These are phyloP conservation scores for Paecilomyces dactylethromorphus DNA, from an alignment of 2,329 filamentous ascomycete genomes.

Conservation along the genomic window DNA sequence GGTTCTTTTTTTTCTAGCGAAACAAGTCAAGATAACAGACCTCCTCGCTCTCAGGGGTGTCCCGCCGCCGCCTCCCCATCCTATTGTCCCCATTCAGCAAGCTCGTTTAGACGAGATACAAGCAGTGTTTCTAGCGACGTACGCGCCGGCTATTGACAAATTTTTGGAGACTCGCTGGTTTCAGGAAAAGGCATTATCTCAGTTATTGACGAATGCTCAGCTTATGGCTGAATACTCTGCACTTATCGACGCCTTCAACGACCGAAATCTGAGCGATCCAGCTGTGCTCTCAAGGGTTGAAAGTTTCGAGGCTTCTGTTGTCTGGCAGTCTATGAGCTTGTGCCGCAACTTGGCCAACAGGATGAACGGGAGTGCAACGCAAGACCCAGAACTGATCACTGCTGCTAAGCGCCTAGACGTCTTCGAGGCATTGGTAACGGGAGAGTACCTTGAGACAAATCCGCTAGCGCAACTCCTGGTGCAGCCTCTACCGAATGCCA, in stretches of 20 bases:
- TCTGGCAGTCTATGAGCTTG: slow-evolving; percentile 54
- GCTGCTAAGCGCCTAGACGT: slow-evolving; percentile 66
- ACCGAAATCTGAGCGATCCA: slow-evolving; percentile 30
- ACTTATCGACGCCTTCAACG: slow-evolving; percentile 49
- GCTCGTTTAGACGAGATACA: slow-evolving; percentile 59
- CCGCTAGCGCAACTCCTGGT: slow-evolving; percentile 40
- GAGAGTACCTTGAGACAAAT: slow-evolving; percentile 54
- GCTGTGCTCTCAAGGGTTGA: slow-evolving; percentile 33
- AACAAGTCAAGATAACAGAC: slow-evolving; percentile 66
- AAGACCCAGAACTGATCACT: slow-evolving; percentile 55
- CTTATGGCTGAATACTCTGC: slow-evolving; percentile 62
- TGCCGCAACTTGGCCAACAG: slow-evolving; percentile 39
- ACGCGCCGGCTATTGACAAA: slow-evolving; percentile 65
- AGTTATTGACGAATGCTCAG: slow-evolving; percentile 48
- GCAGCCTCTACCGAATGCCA: slow-evolving; percentile 29
- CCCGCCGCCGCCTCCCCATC: slow-evolving; percentile 51
- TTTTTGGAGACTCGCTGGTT: slow-evolving; percentile 86
- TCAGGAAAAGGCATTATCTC: slow-evolving; percentile 47
- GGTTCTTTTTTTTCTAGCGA: slow-evolving; percentile 40
- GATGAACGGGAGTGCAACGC: slow-evolving; percentile 24
- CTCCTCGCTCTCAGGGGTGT: slow-evolving; percentile 60
- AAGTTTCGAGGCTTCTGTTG: slow-evolving; percentile 53
- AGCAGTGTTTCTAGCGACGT: slow-evolving; percentile 67
- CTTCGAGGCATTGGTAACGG: slow-evolving; percentile 70
- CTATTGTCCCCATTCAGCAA: slow-evolving; percentile 39